phyloP scores from a whole-genome alignment of 768 basidiomycete species.

The Pulveroboletus sp. region DNA sequence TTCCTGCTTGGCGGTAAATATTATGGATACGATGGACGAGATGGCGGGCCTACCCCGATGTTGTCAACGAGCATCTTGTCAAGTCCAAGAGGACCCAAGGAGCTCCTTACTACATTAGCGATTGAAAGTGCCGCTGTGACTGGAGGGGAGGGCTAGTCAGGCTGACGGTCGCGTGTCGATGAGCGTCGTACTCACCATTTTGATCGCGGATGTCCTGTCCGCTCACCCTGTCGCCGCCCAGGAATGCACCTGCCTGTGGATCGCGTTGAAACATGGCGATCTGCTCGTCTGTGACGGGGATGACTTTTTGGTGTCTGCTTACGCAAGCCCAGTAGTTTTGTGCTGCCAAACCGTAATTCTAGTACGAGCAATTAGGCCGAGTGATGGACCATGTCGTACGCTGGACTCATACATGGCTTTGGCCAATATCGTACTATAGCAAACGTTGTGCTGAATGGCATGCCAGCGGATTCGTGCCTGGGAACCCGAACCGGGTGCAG shows the following conservation, averaged over 20 bases:
- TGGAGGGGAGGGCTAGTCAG: conserved; percentile 29
- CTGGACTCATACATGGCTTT: neutral
- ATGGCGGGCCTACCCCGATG: conserved; percentile 67
- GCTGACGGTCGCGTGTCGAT: neutral
- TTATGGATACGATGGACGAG: neutral
- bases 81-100: conserved; percentile 88
- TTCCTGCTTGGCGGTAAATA: conserved; percentile 53
- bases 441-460: neutral
- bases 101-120: conserved; percentile 96
- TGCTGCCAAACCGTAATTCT: too few species aligned
- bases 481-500: conserved; percentile 8
- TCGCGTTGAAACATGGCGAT: conserved; percentile 80
- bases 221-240: conserved; percentile 90
- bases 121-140: conserved; percentile 95
- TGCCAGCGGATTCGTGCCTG: neutral
- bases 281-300: neutral
- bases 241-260: conserved; percentile 85
- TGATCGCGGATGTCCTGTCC: conserved; percentile 96
- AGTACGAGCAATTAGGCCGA: neutral
- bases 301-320: conserved; percentile 12
- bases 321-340: conserved; percentile 10
- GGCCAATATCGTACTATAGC: neutral
- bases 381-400: neutral
- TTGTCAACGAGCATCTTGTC: conserved; percentile 99
- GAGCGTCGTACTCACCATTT: conserved; percentile 60